Base-by-base conservation (phyloP, 176 grass and related monocot species). In the Aegilops speltoides region DNA sequence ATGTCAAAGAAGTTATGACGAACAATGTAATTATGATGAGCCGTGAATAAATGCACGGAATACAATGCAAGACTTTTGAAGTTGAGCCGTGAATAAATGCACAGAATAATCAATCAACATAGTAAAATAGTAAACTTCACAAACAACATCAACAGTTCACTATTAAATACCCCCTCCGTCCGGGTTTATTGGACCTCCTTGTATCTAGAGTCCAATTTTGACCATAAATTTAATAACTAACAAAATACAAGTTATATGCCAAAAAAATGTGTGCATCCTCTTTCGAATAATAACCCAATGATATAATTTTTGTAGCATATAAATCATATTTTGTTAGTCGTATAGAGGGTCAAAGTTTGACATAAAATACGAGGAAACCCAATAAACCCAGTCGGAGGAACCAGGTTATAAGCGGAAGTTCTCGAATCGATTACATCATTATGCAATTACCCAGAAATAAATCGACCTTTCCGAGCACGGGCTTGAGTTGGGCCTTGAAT, bases 361-460 rank as follows among this genome's bases (percentile, higher is more conserved):
- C 50, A 19, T 7, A 19, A 54, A 54, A 54, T 54, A 54, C 17
- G 50, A 19, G 50, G 50, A 19, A 16, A 16, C 6, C 50, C 50
- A 54, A 54, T 54, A 54, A 19, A 54, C 50, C 50, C 50, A 16
- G 16, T 19, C 16, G 16, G 16, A 54, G 50, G 50, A 54, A 17
- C 0, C 6, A 78, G 65, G n/a, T 43, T 29, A 0, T 48, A 52
- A 57, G 33, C 41, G 34, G 22, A 78, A 79, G 34, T 82, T 48
- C 23, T 52, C 54, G 23, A 70, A 12, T 73, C 20, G 37, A 83
- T 79, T 41, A 75, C 4, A 83, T 68, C 54, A 70, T 74, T 82
- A 23, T 80, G 57, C 33, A 86, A 89, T 98, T 98, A 95, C 96
- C 96, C 96, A 80, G 96, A 98, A 92, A 98, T 92, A 91, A 98